Evolutionary conservation across 2,329 filamentous ascomycete genomes (phyloP).

Genomic region (Truncatella angustata): DNA sequence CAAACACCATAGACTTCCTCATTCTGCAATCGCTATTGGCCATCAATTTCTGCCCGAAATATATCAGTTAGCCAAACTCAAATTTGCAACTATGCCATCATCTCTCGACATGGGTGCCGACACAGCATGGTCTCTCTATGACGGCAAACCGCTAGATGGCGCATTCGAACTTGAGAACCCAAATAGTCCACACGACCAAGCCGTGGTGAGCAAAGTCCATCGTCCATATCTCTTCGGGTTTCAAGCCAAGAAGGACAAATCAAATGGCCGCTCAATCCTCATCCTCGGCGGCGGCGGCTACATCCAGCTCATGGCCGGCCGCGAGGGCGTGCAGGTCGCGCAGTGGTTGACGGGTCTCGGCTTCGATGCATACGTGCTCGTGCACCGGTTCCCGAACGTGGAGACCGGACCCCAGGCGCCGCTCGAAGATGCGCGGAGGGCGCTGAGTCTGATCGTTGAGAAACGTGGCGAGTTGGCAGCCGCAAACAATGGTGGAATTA

Average conservation of each 20-base stretch:
- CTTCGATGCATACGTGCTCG: conserved; percentile 20
- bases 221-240: conserved; percentile 20
- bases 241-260: conserved; percentile 12
- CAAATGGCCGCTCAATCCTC: conserved; percentile 18
- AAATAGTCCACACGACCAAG: conserved; percentile 12
- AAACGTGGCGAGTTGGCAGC: too few relatives aligned
- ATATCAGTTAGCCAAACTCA: too few relatives aligned
- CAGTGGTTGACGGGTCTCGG: conserved; percentile 20
- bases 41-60: too few relatives aligned
- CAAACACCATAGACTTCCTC: too few relatives aligned
- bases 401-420: conserved; percentile 16
- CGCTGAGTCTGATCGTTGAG: conserved; percentile 14
- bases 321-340: conserved; percentile 18
- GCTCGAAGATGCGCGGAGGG: conserved; percentile 19
- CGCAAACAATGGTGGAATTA: too few relatives aligned
- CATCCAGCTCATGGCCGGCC: conserved; percentile 21
- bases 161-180: conserved; percentile 16
- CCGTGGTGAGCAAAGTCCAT: conserved; percentile 14
- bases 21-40: too few relatives aligned
- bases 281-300: conserved; percentile 22
- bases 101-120: conserved; percentile 8
- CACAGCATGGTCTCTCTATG: conserved; percentile 16
- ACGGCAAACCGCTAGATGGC: conserved; percentile 11
- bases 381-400: conserved; percentile 20
- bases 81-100: not conserved